These are phyloP conservation scores for Candida morakotiae DNA, from an alignment of 805 yeast genomes.

Conservation along the genomic window DNA sequence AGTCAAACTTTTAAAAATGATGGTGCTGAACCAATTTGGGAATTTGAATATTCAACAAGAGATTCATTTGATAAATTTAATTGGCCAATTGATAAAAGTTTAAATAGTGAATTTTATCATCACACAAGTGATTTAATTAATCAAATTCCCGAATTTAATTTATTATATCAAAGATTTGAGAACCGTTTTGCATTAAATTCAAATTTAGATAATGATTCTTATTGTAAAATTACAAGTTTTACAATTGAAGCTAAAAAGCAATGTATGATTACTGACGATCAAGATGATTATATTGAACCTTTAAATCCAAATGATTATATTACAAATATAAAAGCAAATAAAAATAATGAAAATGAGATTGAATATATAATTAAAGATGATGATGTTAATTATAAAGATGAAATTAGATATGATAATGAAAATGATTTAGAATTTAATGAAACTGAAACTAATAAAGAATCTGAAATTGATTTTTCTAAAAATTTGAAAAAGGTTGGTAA, in stretches of 20 bases:
- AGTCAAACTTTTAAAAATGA: conserved; percentile 52
- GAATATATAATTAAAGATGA: conserved; percentile 2
- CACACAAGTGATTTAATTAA: conserved; percentile 10
- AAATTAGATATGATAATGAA: neutral
- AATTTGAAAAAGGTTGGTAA: neutral
- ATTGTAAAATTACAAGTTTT: conserved; percentile 18
- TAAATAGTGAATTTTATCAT: conserved; percentile 70
- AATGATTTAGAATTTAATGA: neutral
- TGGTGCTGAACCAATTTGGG: conserved; percentile 60
- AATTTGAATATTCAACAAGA: conserved; percentile 61
- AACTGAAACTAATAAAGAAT: neutral
- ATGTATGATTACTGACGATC: conserved; percentile 20
- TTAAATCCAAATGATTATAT: conserved; percentile 10
- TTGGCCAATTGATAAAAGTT: conserved; percentile 59
- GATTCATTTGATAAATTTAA: conserved; percentile 47
- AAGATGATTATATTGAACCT: conserved; percentile 17
- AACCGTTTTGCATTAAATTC: conserved; percentile 44
- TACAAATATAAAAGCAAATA: conserved; percentile 6
- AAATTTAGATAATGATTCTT: conserved; percentile 13
- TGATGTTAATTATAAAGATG: too few relatives aligned
- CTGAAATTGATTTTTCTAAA: neutral
- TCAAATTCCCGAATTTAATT: conserved; percentile 23
- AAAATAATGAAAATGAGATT: neutral
- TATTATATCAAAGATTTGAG: conserved; percentile 7
- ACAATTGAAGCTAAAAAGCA: conserved; percentile 16